Evolutionary conservation across 179 eudicot species (phyloP), one percentile per base, ranked within the genome.

Genomic region (Gypsophila paniculata): DNA sequence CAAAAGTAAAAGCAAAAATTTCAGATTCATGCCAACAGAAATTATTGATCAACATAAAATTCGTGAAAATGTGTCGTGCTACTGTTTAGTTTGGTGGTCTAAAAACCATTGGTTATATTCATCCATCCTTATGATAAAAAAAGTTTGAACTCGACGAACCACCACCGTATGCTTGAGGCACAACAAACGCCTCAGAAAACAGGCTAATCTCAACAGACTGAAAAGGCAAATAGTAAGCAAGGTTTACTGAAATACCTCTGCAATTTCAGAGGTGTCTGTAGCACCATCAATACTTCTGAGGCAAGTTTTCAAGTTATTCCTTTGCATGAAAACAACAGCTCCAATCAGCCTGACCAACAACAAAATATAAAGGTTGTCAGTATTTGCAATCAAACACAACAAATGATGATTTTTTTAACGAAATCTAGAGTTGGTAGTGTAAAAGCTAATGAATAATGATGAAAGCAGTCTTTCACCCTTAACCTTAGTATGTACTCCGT

Each of bases 221-320:
- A 14, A 71, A 55, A 18, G 17, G 21, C 5, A 64, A 18, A 8
- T n/a, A 62, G 34, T 29, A 34, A 34, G 19, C 68, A 39, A 46
- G 29, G 61, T 39, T 57, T 44, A 73, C 42, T 69, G 68, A 42
- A 61, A 49, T 25, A 91, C 97, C 97, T 93, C 89, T 14, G 98
- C 97, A 83, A 93, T 74, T 86, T 88, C 97, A 77, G 98, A 91
- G 59, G 97, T 89, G 78, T 89, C 96, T 17, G 89, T 84, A 74
- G 63, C 60, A 64, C 79, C 63, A 81, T 91, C 96, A 19, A 70
- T 85, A 77, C 87, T 91, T 83, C 97, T 85, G 76, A 93, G 75
- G 80, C 96, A 91, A 93, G 91, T 86, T 76, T 93, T 93, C 34
- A 93, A 89, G 78, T 88, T 88, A 53, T 76, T 88, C 54, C 88